Base-by-base conservation (phyloP, 225 moss, liverwort and hornwort species). In the Lunularia cruciata region DNA sequence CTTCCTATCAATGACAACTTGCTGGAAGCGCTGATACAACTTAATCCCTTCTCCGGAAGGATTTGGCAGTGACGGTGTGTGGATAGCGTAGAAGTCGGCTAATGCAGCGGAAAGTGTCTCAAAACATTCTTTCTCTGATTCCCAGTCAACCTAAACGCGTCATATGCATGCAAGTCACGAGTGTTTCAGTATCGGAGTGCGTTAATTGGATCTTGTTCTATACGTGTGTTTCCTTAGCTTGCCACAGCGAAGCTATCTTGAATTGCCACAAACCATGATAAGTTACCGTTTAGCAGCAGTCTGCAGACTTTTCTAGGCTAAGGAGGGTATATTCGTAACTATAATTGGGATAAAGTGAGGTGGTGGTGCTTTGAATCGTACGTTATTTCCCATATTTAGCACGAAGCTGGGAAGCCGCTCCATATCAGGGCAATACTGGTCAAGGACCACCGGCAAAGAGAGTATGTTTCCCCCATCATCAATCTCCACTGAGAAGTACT, bases 371-470 rank as follows among this genome's bases (percentile, higher is more conserved):
- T 54, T 9, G 23, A 51, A 6, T 26, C 82, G 85, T 81, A 95
- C 95, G 86, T 92, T 88, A 57, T 96, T 96, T 68, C 89, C 96
- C 63, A 92, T 79, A 65, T 82, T 89, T 72, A 92, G 73, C 27
- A 90, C 73, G 81, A 96, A 96, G 65, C 73, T 83, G 63, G 90
- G 83, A 64, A 96, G 82, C 34, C 92, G 89, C 77, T 96, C 92
- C 96, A 96, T 90, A 64, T 96, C 90, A 34, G 96, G 96, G 46
- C 72, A 84, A 63, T 96, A 92, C 69, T 96, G 96, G 73, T 92
- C 96, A 71, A 96, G 83, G 34, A 92, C 81, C 68, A 92, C 85
- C 47, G 96, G 96, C 61, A 96, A 71, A 15, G 87, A 80, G 48
- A 88, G 83, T 64, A 96, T 72, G 72, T 90, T 92, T 69, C 92